A percentile compares a stretch with the other conserved stretches of the same genome.
Evolutionary conservation across 768 basidiomycete species (phyloP).

Genomic region (Podaxis pistillaris): DNA sequence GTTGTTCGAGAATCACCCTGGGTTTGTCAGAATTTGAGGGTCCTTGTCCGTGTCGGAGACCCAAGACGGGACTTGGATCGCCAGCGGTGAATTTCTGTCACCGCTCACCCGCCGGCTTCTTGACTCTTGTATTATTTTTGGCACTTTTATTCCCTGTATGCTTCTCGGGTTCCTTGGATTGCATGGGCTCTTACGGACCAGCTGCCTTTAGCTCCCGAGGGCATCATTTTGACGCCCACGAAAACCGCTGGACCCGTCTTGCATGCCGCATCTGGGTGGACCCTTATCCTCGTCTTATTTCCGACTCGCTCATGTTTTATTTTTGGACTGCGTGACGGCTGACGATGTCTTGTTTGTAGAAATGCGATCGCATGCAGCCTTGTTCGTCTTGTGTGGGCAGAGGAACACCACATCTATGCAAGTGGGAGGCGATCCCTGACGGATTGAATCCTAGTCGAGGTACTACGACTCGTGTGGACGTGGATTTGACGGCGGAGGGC

Average conservation of each 20-base stretch:
- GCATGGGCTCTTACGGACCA: neutral
- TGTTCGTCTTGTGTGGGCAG: conserved; percentile 39
- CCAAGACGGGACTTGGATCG: conserved; percentile 5
- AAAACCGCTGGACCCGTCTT: neutral
- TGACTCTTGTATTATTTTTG: conserved; percentile 1
- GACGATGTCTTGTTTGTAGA: conserved; percentile 29
- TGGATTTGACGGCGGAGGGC: neutral
- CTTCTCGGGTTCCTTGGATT: neutral
- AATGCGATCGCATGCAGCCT: conserved; percentile 48
- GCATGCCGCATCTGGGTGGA: neutral
- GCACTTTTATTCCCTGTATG: neutral
- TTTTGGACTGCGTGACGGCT: conserved; percentile 1
- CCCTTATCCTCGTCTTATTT: conserved; percentile 6
- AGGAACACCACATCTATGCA: conserved; percentile 43
- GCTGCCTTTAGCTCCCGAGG: conserved; percentile 1
- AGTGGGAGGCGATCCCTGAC: conserved; percentile 43
- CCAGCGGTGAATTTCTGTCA: neutral
- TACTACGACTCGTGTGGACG: conserved; percentile 14
- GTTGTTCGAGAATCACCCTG: neutral
- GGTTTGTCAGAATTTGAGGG: conserved; percentile 5
- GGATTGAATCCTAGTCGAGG: conserved; percentile 37
- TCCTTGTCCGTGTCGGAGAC: conserved; percentile 10
- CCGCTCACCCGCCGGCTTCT: neutral
- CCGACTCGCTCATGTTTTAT: conserved; percentile 3
- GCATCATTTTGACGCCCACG: neutral